These are phyloP conservation scores for Mucor saturninus DNA, from an alignment of 371 early-diverging fungal genomes.

Conservation along the genomic window DNA sequence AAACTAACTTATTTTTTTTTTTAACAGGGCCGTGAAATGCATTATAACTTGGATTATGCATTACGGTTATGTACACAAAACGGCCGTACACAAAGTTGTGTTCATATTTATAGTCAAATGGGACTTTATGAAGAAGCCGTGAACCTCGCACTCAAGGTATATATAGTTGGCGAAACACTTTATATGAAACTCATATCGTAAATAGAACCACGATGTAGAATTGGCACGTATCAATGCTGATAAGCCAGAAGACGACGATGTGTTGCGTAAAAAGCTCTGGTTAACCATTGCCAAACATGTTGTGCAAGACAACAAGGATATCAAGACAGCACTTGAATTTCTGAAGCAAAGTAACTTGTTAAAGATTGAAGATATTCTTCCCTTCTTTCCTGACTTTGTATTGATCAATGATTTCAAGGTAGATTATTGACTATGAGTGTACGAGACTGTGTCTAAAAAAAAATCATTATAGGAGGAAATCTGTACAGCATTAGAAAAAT, in stretches of 20 bases:
- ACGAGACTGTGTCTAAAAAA: not conserved
- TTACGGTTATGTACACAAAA: constrained; percentile 81
- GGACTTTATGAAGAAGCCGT: constrained; percentile 90
- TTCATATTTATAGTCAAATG: constrained; percentile 84
- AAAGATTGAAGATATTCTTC: constrained; percentile 93
- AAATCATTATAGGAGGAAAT: constrained; percentile 68
- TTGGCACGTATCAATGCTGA: constrained; percentile 91
- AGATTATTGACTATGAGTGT: not conserved
- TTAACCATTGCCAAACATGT: constrained; percentile 90
- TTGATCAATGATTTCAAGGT: constrained; percentile 92
- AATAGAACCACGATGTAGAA: constrained; percentile 81
- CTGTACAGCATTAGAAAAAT: constrained; percentile 83
- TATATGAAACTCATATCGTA: constrained; percentile 58
- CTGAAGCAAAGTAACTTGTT: constrained; percentile 82
- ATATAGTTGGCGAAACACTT: constrained; percentile 35
- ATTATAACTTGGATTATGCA: constrained; percentile 88
- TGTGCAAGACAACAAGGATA: constrained; percentile 80
- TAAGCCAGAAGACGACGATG: constrained; percentile 79
- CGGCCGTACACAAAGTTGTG: constrained; percentile 77
- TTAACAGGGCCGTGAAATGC: constrained; percentile 65
- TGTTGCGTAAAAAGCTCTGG: constrained; percentile 88
- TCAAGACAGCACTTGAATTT: constrained; percentile 84
- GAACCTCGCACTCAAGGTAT: constrained; percentile 77
- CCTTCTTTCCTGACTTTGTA: constrained; percentile 95
- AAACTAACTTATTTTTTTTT: not conserved